Percentiles rank a stretch among this genome's conserved stretches.
These are phyloP conservation scores for Bacterosira constricta DNA, from an alignment of 108 stramenopile genomes.

Conservation along the genomic window DNA sequence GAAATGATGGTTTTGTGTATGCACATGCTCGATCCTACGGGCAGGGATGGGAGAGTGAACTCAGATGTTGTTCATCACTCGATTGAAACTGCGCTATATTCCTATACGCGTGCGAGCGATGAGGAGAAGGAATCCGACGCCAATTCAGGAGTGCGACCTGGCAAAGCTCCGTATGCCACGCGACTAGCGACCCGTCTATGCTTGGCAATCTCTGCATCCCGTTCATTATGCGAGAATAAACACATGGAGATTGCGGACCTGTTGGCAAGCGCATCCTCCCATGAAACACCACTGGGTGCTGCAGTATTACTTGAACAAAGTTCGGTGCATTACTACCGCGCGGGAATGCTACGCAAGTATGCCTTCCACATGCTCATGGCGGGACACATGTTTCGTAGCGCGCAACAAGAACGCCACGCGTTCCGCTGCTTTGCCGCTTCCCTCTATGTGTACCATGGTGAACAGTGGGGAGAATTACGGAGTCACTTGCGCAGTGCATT, in stretches of 20 bases:
- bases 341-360: constrained; percentile 80
- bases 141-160: constrained; percentile 49
- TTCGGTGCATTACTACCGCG: constrained; percentile 74
- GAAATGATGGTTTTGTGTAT: constrained; percentile 88
- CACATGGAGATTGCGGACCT: constrained; percentile 86
- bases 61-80: constrained; percentile 47
- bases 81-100: constrained; percentile 72
- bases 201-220: constrained; percentile 60
- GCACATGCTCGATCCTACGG: constrained; percentile 60
- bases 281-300: constrained; percentile 85
- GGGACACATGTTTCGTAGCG: constrained; percentile 90
- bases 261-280: constrained; percentile 78
- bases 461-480: constrained; percentile 78
- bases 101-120: constrained; percentile 79
- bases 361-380: constrained; percentile 93
- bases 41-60: constrained; percentile 29
- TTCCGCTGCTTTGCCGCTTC: constrained; percentile 87
- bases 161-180: constrained; percentile 63
- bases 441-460: constrained; percentile 75
- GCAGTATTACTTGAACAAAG: constrained; percentile 85
- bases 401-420: constrained; percentile 81
- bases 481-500: constrained; percentile 81
- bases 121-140: constrained; percentile 57
- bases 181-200: constrained; percentile 79
- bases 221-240: constrained; percentile 51